Base-by-base conservation (phyloP, 805 yeast genomes). In the Suhomyces prunicola region DNA sequence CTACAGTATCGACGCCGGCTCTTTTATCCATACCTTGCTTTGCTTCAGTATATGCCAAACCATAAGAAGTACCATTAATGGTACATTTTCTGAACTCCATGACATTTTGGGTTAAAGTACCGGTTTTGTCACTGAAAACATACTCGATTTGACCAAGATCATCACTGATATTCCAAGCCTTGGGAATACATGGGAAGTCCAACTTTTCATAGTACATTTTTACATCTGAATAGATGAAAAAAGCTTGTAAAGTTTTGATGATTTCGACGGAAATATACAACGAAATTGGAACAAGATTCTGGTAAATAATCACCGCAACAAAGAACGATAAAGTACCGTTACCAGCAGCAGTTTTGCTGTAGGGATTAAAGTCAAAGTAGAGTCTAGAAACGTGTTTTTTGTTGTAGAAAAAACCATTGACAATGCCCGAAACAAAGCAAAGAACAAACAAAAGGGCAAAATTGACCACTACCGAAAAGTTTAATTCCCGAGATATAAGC, bases 71-170 rank as follows among this genome's bases (percentile, higher is more conserved):
- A 46, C 94, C 94, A 62, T 82, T 83, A 50, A 88, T 84, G 3
- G 94, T 83, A 67, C 90, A 84, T 65, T 88, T 88, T 60, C 87
- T 88, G 68, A 86, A 88, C 64, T 88, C 94, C 96, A 88, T 88
- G 26, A 88, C 82, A 64, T 88, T 88, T 65, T 88, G 94, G 1
- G 96, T 88, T 61, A 88, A 70, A 1, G 96, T 88, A 56, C 96
- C 96, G 0, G 96, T 88, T 65, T 88, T 88, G 70, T 88, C 96
- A 70, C 90, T 85, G 67, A 88, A 88, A 47, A 88, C 83, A 64
- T 88, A 88, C 65, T 88, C 96, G 58, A 88, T 85, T 67, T 88
- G 96, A 31, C 96, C 96, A 60, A 88, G 73, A 69, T 88, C 96
- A 74, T 88, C 96, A 2, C 92, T 86, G 44, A 88, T 88, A 63